Evolutionary conservation across 805 yeast genomes (phyloP).

Genomic region (Dipodascus albidus): DNA sequence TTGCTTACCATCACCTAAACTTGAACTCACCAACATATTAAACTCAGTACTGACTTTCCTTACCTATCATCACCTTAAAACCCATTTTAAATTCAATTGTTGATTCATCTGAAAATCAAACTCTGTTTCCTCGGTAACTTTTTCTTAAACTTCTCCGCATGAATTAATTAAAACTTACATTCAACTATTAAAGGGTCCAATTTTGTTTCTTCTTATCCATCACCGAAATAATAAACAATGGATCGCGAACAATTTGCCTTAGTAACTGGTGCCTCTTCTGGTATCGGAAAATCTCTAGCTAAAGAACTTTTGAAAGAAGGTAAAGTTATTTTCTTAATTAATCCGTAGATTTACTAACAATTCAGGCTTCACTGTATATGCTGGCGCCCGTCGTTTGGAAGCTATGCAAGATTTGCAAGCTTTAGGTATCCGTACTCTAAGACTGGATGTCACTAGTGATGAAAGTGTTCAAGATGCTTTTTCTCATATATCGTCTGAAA

Average conservation of each 20-base stretch:
- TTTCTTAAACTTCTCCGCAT: background rate
- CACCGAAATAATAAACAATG: background rate
- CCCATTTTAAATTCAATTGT: background rate
- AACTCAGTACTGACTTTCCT: background rate
- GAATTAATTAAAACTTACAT: too few species aligned
- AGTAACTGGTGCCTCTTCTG: constrained; percentile 13
- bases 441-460: constrained; percentile 46
- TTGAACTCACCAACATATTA: too few species aligned
- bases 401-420: constrained; percentile 42
- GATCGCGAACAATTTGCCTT: constrained; percentile 1
- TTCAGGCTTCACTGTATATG: constrained; percentile 38
- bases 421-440: constrained; percentile 34
- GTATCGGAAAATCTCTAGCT: constrained; percentile 14
- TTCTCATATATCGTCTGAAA: constrained; percentile 22
- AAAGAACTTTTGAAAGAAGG: constrained; percentile 6
- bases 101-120: too few species aligned
- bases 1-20: too few species aligned
- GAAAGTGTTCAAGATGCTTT: constrained; percentile 36
- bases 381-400: constrained; percentile 59
- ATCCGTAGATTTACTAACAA: background rate
- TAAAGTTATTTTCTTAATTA: background rate
- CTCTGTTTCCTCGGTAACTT: background rate
- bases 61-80: background rate
- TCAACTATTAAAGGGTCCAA: background rate
- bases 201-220: background rate